A percentile compares a stretch with the other conserved stretches of the same genome.
These are phyloP conservation scores for Chrysosphaeria jannelii DNA, from an alignment of 2,329 filamentous ascomycete species.

Conservation along the genomic window DNA sequence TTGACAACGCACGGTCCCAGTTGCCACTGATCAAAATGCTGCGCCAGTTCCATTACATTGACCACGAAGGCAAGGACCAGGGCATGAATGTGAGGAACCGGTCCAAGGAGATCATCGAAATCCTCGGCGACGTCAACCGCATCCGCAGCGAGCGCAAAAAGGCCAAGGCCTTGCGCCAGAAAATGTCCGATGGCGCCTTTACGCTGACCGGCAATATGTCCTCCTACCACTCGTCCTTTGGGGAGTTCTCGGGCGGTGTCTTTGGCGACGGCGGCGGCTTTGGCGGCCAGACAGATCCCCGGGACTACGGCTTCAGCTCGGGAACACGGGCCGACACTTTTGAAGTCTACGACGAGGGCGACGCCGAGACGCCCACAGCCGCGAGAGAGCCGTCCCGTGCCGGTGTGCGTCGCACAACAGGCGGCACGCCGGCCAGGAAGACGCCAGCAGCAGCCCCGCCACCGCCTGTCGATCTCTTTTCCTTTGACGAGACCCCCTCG, in stretches of 20 bases:
- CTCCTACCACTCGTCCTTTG: conserved; percentile 26
- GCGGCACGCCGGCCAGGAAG: conserved; percentile 2
- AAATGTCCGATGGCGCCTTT: conserved; percentile 45
- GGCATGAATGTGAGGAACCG: conserved; percentile 92
- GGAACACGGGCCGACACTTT: conserved; percentile 43
- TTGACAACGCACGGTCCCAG: conserved; percentile 88
- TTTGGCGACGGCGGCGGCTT: conserved; percentile 94
- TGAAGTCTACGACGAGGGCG: conserved; percentile 91
- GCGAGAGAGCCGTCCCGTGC: conserved; percentile 24
- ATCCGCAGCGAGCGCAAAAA: conserved; percentile 72
- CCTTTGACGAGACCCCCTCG: conserved; percentile 43
- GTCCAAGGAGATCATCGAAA: conserved; percentile 78
- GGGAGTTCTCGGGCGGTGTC: conserved; percentile 38
- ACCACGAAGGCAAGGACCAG: conserved; percentile 91
- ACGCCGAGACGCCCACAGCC: no score
- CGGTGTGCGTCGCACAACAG: conserved; percentile 8
- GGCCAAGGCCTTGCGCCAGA: conserved; percentile 70
- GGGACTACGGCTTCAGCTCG: conserved; percentile 15
- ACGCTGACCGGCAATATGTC: conserved; percentile 11
- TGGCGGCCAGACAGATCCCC: conserved; percentile 51
- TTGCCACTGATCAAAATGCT: conserved; percentile 93
- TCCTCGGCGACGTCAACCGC: conserved; percentile 73
- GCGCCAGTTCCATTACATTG: conserved; percentile 90
- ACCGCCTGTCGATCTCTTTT: conserved; percentile 77
- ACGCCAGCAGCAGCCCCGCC: conserved; percentile 58